phyloP scores from a whole-genome alignment of 305 asterid genomes.

The Fraxinus angustifolia region DNA sequence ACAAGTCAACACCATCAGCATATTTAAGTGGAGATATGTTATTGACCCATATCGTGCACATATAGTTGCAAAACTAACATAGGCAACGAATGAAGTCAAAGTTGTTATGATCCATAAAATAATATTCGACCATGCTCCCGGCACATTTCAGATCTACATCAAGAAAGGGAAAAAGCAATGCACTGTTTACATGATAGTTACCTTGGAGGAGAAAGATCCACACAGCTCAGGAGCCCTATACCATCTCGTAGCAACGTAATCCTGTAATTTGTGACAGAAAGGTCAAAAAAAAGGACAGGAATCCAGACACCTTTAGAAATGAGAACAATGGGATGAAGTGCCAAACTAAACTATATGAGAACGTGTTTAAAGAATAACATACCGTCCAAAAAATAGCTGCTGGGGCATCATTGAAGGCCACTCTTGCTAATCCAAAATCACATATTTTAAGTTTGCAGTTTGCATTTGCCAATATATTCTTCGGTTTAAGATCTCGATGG shows the following conservation, averaged over 20 bases:
- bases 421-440: conserved; percentile 55
- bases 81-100: background rate
- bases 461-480: conserved; percentile 55
- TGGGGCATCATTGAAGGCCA: conserved; percentile 51
- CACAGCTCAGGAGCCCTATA: conserved; percentile 55
- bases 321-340: background rate
- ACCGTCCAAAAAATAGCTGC: conserved; percentile 58
- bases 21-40: background rate
- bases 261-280: conserved; percentile 28
- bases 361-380: conserved; percentile 11
- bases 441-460: conserved; percentile 55
- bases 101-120: background rate
- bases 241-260: conserved; percentile 57
- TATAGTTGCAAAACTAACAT: background rate
- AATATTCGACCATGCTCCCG: background rate
- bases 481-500: conserved; percentile 53
- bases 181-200: conserved; percentile 6
- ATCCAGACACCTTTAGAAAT: background rate
- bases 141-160: background rate
- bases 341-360: background rate
- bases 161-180: background rate
- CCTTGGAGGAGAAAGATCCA: conserved; percentile 55
- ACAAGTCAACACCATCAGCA: conserved; percentile 2
- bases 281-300: background rate
- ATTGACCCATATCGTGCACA: background rate